Percentiles rank a stretch among this genome's conserved stretches.
phyloP scores from a whole-genome alignment of 192 early-diverging fungal species.

The Coemansia sp. region DNA sequence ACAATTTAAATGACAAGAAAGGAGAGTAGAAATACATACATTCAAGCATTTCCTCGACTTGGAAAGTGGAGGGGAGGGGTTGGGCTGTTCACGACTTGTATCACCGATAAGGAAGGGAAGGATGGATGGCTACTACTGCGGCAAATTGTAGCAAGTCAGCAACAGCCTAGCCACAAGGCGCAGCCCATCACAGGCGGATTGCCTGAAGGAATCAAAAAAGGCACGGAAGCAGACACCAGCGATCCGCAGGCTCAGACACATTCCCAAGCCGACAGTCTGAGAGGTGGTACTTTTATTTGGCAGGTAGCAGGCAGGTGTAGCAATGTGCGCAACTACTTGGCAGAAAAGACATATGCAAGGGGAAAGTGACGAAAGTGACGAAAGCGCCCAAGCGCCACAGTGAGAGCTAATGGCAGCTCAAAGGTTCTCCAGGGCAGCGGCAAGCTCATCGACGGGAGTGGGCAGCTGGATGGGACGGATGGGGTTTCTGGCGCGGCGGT shows the following conservation, averaged over 20 bases:
- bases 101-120: neutral
- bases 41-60: neutral
- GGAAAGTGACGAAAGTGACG: no score
- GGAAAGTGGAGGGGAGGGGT: no score
- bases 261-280: neutral
- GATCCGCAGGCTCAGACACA: neutral
- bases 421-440: slow-evolving; percentile 18
- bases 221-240: no score
- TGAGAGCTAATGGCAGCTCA: slow-evolving; percentile 4
- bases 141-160: neutral
- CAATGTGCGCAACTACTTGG: no score
- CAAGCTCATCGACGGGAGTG: slow-evolving; percentile 19
- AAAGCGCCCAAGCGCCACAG: neutral
- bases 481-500: neutral
- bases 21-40: neutral
- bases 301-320: neutral
- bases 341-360: no score
- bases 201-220: no score
- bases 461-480: slow-evolving; percentile 2
- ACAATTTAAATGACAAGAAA: neutral
- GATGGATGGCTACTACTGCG: neutral
- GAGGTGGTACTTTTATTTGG: neutral
- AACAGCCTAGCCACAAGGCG: neutral
- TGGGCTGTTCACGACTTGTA: neutral
- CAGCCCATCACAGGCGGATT: neutral